A percentile compares a stretch with the other conserved stretches of the same genome.
These are phyloP conservation scores for Nyctanthes arbortristis DNA, from an alignment of 257 asterid genomes.

Conservation along the genomic window DNA sequence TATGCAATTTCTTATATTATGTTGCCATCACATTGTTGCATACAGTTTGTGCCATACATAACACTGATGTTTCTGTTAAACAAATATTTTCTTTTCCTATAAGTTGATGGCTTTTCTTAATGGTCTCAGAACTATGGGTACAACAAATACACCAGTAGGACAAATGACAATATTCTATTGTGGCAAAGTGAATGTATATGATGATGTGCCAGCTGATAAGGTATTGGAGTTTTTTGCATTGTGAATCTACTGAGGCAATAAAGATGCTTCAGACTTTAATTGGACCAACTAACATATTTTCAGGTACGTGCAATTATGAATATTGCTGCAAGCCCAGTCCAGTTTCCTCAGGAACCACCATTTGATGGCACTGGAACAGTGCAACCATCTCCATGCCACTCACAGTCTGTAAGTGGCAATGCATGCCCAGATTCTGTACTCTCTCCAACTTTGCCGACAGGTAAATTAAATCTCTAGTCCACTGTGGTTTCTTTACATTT, in stretches of 20 bases:
- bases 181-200: constrained; percentile 90
- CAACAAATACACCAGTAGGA: constrained; percentile 50
- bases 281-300: constrained; percentile 19
- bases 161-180: constrained; percentile 94
- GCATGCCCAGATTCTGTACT: constrained; percentile 52
- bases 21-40: constrained; percentile 7
- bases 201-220: constrained; percentile 81
- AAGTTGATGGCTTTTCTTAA: not conserved
- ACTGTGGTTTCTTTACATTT: not conserved
- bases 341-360: constrained; percentile 55
- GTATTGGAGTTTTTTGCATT: constrained; percentile 39
- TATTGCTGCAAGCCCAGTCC: constrained; percentile 78
- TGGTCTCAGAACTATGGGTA: constrained; percentile 44
- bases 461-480: constrained; percentile 35
- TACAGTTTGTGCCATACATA: constrained; percentile 2
- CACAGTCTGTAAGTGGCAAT: constrained; percentile 47
- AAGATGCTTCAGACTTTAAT: constrained; percentile 17
- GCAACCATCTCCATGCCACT: constrained; percentile 51
- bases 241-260: constrained; percentile 4
- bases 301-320: constrained; percentile 83
- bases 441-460: constrained; percentile 63
- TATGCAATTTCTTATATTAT: not conserved
- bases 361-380: constrained; percentile 43
- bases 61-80: constrained; percentile 21
- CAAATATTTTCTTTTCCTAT: constrained; percentile 21